Evolutionary conservation across 768 basidiomycete genomes (phyloP).

Genomic region (Pisolithus tinctorius): DNA sequence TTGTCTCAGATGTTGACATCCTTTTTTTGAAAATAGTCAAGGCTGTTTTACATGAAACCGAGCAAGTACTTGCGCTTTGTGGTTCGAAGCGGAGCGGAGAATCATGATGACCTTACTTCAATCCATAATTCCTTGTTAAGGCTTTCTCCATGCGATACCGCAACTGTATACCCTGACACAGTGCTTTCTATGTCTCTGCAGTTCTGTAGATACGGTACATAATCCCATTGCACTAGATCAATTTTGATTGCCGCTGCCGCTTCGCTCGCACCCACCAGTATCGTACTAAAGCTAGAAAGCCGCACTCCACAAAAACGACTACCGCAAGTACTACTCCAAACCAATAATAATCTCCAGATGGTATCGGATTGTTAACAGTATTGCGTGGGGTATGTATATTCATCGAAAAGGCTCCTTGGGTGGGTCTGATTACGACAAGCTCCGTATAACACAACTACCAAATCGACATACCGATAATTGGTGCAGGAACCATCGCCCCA

Average conservation of each 20-base stretch:
- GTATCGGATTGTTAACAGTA: constrained; percentile 13
- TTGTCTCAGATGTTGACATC: constrained; percentile 4
- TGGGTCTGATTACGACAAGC: neutral
- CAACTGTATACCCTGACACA: too few species aligned
- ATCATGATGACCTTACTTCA: neutral
- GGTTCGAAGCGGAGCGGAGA: constrained; percentile 36
- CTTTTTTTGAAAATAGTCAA: constrained; percentile 24
- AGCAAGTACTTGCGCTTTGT: constrained; percentile 38
- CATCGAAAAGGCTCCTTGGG: constrained; percentile 56
- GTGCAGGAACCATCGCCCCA: constrained; percentile 57
- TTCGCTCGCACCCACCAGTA: constrained; percentile 61
- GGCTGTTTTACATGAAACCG: constrained; percentile 37
- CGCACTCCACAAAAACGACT: constrained; percentile 36
- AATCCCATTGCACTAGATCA: neutral
- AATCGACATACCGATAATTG: constrained; percentile 44
- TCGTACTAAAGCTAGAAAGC: constrained; percentile 43
- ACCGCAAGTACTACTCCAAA: constrained; percentile 52
- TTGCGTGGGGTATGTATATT: constrained; percentile 66
- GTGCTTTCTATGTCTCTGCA: neutral
- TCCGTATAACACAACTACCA: neutral
- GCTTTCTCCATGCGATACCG: too few species aligned
- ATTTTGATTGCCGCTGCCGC: constrained; percentile 26
- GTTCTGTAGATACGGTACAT: neutral
- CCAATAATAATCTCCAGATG: constrained; percentile 35
- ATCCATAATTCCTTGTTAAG: too few species aligned